Evolutionary conservation across 345 rosid genomes (phyloP).

Genomic region (Salix exigua): DNA sequence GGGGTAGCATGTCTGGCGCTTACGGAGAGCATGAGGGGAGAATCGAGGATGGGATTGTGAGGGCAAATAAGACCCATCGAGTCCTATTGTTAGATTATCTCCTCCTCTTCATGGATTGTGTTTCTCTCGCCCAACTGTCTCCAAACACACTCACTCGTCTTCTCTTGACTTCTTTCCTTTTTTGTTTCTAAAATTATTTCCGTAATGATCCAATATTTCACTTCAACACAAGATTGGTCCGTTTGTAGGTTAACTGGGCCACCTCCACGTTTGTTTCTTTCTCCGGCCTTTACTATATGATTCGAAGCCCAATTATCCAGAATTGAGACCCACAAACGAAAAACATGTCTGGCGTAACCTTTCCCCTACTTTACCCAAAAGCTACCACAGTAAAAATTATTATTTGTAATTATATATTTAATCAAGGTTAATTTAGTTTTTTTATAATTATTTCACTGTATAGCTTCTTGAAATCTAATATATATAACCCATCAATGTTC

Average conservation of each 20-base stretch:
- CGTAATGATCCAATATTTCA: not conserved
- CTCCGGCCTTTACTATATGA: not conserved
- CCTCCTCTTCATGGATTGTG: slow-evolving; percentile 41
- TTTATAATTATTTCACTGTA: too few species aligned
- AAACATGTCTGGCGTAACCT: too few species aligned
- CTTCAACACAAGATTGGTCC: not conserved
- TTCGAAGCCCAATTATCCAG: not conserved
- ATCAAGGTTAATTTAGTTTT: too few species aligned
- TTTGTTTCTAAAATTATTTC: not conserved
- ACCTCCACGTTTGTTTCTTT: not conserved
- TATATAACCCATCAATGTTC: too few species aligned
- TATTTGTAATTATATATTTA: too few species aligned
- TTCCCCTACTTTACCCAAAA: too few species aligned
- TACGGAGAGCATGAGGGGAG: slow-evolving; percentile 51
- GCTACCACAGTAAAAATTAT: too few species aligned
- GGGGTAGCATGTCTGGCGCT: not conserved
- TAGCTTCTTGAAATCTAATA: too few species aligned
- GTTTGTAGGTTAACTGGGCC: not conserved
- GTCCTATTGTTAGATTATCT: slow-evolving; percentile 18
- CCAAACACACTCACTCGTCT: slow-evolving; percentile 46
- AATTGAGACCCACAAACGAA: not conserved
- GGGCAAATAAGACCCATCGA: slow-evolving; percentile 32
- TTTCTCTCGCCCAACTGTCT: slow-evolving; percentile 58
- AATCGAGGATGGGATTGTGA: slow-evolving; percentile 41
- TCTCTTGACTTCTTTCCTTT: not conserved